Evolutionary conservation across 2,329 filamentous ascomycete species (phyloP).

Genomic region (Trichoderma arundinaceum): DNA sequence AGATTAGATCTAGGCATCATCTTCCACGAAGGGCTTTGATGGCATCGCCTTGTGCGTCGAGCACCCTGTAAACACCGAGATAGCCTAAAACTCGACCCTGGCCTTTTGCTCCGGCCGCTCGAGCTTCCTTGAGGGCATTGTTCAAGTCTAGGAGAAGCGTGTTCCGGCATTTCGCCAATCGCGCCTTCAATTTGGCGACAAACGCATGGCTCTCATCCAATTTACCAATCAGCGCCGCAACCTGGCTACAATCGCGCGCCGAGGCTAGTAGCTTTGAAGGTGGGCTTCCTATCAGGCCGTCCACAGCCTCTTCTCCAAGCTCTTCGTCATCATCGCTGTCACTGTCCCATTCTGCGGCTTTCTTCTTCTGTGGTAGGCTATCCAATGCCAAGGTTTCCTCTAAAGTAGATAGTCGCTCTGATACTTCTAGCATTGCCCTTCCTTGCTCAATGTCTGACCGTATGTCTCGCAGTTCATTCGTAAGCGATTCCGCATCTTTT

Average conservation of each 20-base stretch:
- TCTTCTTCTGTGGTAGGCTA: conserved; percentile 40
- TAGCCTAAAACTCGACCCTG: conserved; percentile 57
- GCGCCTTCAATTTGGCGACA: conserved; percentile 58
- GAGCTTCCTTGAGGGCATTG: conserved; percentile 54
- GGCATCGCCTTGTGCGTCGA: conserved; percentile 60
- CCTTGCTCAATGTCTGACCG: conserved; percentile 66
- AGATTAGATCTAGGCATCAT: conserved; percentile 26
- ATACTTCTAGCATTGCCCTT: conserved; percentile 68
- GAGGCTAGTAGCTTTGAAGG: conserved; percentile 54
- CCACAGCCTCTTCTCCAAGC: conserved; percentile 39
- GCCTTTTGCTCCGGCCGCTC: conserved; percentile 50
- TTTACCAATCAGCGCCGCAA: conserved; percentile 50
- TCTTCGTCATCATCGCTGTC: conserved; percentile 52
- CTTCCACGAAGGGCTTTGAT: conserved; percentile 54
- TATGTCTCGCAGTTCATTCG: conserved; percentile 71
- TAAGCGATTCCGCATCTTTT: conserved; percentile 64
- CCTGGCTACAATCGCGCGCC: conserved; percentile 53
- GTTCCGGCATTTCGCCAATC: conserved; percentile 59
- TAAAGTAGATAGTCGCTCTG: conserved; percentile 65
- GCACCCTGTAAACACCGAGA: conserved; percentile 57
- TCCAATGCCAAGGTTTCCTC: conserved; percentile 67
- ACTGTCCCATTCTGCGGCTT: conserved; percentile 42
- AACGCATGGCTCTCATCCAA: conserved; percentile 57
- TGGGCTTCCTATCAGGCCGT: conserved; percentile 52
- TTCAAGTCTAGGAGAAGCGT: conserved; percentile 62